Conservation (phyloP, 2,329 filamentous ascomycete genomes). For the Cercospora sp. region DNA sequence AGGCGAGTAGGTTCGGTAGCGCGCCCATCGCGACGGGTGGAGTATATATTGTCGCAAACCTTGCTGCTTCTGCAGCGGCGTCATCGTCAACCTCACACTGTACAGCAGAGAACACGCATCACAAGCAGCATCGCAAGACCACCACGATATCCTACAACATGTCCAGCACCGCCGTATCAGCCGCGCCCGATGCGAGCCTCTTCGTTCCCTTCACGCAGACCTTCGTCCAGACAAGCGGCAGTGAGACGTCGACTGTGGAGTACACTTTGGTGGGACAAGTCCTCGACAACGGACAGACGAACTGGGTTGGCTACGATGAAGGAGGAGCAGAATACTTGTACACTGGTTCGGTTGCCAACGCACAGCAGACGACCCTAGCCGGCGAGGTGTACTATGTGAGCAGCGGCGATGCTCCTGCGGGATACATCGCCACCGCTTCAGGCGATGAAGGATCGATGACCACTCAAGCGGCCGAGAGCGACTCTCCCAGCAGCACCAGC, state of each 20-base stretch:
- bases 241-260: slow-evolving; percentile 8
- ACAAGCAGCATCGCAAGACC: not conserved
- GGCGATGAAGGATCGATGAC: not conserved
- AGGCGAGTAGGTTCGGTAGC: slow-evolving; percentile 11
- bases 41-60: slow-evolving; percentile 11
- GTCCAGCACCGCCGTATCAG: slow-evolving; percentile 11
- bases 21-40: slow-evolving; percentile 3
- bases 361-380: slow-evolving; percentile 10
- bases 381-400: slow-evolving; percentile 16
- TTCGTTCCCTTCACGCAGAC: slow-evolving; percentile 33
- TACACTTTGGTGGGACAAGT: slow-evolving; percentile 43
- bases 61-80: slow-evolving; percentile 1
- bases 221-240: slow-evolving; percentile 14
- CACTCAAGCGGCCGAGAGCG: not conserved
- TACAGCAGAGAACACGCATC: not conserved
- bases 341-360: slow-evolving; percentile 8
- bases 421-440: slow-evolving; percentile 6
- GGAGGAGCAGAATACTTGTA: slow-evolving; percentile 31
- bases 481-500: slow-evolving; percentile 1
- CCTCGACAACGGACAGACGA: slow-evolving; percentile 52
- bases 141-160: slow-evolving; percentile 2
- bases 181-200: slow-evolving; percentile 22
- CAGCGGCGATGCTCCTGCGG: slow-evolving; percentile 9
- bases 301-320: slow-evolving; percentile 39
- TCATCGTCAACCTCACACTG: not conserved